phyloP scores from a whole-genome alignment of 768 basidiomycete species.

The Xerocomus potaroensis region DNA sequence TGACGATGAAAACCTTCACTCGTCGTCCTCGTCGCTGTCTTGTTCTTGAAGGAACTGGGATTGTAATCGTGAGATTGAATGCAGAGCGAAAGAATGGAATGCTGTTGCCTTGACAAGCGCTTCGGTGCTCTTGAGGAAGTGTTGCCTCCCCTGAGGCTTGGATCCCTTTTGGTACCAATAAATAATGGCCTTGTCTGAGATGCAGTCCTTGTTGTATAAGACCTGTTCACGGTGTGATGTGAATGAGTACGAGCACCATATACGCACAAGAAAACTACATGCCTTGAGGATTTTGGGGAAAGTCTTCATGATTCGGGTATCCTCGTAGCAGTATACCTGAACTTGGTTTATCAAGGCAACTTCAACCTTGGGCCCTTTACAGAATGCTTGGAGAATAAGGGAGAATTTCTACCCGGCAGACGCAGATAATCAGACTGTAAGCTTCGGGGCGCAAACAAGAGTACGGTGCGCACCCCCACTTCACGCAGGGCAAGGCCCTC shows the following conservation, averaged over 20 bases:
- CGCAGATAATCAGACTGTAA: neutral
- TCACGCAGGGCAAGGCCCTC: conserved; percentile 86
- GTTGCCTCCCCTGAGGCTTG: conserved; percentile 91
- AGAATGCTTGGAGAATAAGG: conserved; percentile 87
- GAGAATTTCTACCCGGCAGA: conserved; percentile 64
- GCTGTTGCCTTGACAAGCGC: conserved; percentile 76
- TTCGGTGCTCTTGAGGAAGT: conserved; percentile 88
- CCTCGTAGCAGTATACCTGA: conserved; percentile 95
- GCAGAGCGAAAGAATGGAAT: neutral
- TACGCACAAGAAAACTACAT: conserved; percentile 1
- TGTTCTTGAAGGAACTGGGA: conserved; percentile 85
- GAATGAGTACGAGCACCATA: conserved; percentile 1
- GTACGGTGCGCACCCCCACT: conserved; percentile 59
- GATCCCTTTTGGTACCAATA: conserved; percentile 99
- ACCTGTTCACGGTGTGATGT: conserved; percentile 49
- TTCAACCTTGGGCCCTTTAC: conserved; percentile 81
- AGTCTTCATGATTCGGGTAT: conserved; percentile 89
- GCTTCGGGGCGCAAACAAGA: neutral
- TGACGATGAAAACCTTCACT: conserved; percentile 9
- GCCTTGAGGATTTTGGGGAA: conserved; percentile 95
- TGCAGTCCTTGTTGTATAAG: conserved; percentile 92
- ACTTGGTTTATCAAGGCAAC: conserved; percentile 93
- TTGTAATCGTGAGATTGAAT: conserved; percentile 38
- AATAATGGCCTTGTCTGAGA: conserved; percentile 93
- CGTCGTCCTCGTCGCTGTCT: conserved; percentile 61